Conservation (phyloP, 345 rosid species). For the Bruguiera parviflora region DNA sequence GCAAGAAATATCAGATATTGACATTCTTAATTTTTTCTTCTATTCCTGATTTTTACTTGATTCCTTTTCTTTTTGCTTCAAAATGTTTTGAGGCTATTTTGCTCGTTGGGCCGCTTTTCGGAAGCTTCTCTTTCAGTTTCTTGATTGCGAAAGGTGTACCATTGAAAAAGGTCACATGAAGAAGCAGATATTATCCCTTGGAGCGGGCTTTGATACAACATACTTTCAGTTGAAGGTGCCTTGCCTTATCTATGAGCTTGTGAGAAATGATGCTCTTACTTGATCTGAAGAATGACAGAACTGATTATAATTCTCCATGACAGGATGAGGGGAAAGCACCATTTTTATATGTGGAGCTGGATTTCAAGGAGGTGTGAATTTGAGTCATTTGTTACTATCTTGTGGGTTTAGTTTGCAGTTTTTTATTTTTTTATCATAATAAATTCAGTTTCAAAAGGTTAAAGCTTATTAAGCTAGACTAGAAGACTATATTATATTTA, state of each 20-base stretch:
- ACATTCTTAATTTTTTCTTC: not conserved
- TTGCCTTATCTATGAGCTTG: slow-evolving; percentile 12
- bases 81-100: slow-evolving; percentile 57
- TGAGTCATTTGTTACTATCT: slow-evolving; percentile 7
- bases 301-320: slow-evolving; percentile 10
- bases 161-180: slow-evolving; percentile 28
- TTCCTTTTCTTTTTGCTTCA: slow-evolving; percentile 2
- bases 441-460: not conserved
- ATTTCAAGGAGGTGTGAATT: slow-evolving; percentile 78
- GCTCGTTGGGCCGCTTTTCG: slow-evolving; percentile 96
- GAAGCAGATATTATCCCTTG: slow-evolving; percentile 91
- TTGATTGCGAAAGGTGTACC: slow-evolving; percentile 39
- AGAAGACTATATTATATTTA: not conserved
- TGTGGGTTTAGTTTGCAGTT: not conserved
- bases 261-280: not conserved
- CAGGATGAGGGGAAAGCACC: slow-evolving; percentile 92
- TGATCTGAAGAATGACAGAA: not conserved
- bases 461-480: not conserved
- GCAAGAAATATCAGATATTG: not conserved
- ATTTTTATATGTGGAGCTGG: slow-evolving; percentile 81
- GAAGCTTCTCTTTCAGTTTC: slow-evolving; percentile 77
- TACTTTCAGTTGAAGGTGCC: slow-evolving; percentile 83
- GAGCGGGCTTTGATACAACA: slow-evolving; percentile 93
- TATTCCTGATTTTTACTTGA: not conserved
- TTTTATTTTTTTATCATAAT: slow-evolving; percentile 3